Evolutionary conservation across 306 rosid species (phyloP).

Genomic region (Sindora glabra): DNA sequence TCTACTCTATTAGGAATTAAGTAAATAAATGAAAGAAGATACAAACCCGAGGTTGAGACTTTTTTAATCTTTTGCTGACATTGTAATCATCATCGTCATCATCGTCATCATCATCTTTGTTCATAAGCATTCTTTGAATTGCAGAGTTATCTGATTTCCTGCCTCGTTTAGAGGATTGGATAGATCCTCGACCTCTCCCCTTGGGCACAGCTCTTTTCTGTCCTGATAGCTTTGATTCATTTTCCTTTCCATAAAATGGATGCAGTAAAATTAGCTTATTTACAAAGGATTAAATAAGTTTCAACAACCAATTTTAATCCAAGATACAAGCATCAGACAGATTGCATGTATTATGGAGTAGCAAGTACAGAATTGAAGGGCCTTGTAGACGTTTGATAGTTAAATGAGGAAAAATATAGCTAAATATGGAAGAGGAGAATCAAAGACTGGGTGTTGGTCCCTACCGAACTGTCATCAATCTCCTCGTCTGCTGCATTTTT

Average conservation of each 20-base stretch:
- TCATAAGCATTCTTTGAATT: conserved; percentile 53
- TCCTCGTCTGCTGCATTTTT: conserved; percentile 45
- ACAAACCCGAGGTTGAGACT: conserved; percentile 74
- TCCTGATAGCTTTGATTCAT: conserved; percentile 49
- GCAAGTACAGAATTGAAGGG: conserved; percentile 5
- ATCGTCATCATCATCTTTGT: conserved; percentile 50
- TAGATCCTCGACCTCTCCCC: conserved; percentile 83
- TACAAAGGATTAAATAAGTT: conserved; percentile 1
- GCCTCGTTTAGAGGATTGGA: conserved; percentile 74
- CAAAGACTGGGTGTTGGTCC: conserved; percentile 10
- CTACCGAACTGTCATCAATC: conserved; percentile 74
- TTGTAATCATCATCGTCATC: conserved; percentile 52
- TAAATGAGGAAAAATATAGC: background rate
- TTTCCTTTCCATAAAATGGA: conserved; percentile 44
- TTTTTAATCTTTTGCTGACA: conserved; percentile 45
- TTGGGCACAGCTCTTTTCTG: conserved; percentile 75
- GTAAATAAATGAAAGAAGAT: conserved; percentile 15
- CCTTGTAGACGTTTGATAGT: background rate
- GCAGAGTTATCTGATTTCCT: conserved; percentile 58
- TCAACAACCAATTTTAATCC: background rate
- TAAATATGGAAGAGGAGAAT: background rate
- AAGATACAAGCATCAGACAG: conserved; percentile 2
- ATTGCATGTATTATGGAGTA: conserved; percentile 4
- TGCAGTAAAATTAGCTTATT: conserved; percentile 8
- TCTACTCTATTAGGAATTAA: conserved; percentile 6